Percentiles rank a stretch among this genome's conserved stretches.
These are phyloP conservation scores for Rosa lucieae DNA, from an alignment of 306 rosid genomes.

Conservation along the genomic window DNA sequence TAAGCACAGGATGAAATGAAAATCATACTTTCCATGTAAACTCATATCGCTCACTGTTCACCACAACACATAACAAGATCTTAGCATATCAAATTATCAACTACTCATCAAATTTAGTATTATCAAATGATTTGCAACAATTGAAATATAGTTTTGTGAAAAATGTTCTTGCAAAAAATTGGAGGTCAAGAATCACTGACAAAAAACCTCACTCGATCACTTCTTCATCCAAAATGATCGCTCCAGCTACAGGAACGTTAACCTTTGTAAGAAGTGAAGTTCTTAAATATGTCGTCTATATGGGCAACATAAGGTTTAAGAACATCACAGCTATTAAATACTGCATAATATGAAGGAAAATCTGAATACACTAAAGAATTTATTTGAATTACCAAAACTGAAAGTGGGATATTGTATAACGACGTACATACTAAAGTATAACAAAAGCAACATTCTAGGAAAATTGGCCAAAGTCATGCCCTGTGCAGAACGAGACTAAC, in stretches of 20 bases:
- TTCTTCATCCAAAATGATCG: constrained; percentile 85
- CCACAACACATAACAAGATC: background rate
- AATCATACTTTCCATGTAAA: constrained; percentile 9
- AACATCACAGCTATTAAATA: constrained; percentile 91
- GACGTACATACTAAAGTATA: too few relatives aligned
- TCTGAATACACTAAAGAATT: background rate
- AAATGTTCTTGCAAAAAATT: background rate
- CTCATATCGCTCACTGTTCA: background rate
- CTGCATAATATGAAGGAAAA: constrained; percentile 65
- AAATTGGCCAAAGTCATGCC: too few relatives aligned
- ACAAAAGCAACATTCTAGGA: too few relatives aligned
- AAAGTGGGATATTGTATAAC: too few relatives aligned
- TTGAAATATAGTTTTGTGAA: background rate
- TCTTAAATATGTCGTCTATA: constrained; percentile 92
- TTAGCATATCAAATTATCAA: background rate
- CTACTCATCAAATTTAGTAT: background rate
- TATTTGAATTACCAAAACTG: too few relatives aligned
- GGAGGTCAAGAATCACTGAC: background rate
- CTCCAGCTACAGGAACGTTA: constrained; percentile 96
- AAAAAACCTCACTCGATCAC: constrained; percentile 52
- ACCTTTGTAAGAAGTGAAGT: constrained; percentile 94
- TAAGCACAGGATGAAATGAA: background rate
- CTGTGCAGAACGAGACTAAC: too few relatives aligned
- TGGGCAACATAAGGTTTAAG: constrained; percentile 94
- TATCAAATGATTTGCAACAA: background rate